These are phyloP conservation scores for Auriculariales sp. DNA, from an alignment of 768 basidiomycete species.

Conservation along the genomic window DNA sequence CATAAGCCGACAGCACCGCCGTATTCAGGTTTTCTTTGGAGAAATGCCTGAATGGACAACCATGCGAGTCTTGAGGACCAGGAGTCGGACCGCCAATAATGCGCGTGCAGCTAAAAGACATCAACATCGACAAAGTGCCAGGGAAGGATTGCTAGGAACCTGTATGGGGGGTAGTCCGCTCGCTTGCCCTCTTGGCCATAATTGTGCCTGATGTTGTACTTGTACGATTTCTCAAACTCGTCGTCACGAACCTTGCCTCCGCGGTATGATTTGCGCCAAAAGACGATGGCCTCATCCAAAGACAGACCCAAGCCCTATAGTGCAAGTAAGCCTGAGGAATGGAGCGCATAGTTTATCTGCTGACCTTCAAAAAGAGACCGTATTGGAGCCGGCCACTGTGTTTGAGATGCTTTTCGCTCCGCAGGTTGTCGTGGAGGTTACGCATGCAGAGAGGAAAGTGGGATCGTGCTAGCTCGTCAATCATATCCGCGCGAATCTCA, in stretches of 20 bases:
- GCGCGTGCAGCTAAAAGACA: conserved; percentile 59
- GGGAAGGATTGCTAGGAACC: conserved; percentile 28
- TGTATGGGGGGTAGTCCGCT: conserved; percentile 88
- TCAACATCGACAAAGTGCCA: not conserved
- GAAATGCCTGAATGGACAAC: conserved; percentile 91
- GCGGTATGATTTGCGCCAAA: conserved; percentile 81
- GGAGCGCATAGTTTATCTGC: conserved; percentile 2
- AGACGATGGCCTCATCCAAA: conserved; percentile 83
- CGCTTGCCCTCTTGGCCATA: conserved; percentile 91
- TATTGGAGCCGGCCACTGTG: conserved; percentile 87
- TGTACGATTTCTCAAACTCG: conserved; percentile 95
- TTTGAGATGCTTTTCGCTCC: conserved; percentile 72
- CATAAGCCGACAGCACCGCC: conserved; percentile 56
- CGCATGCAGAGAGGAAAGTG: conserved; percentile 97
- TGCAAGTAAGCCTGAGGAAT: not conserved
- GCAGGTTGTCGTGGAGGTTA: conserved; percentile 66
- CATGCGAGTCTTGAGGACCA: conserved; percentile 52
- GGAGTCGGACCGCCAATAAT: conserved; percentile 64
- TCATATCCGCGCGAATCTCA: conserved; percentile 83
- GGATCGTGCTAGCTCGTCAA: conserved; percentile 70
- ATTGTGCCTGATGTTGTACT: conserved; percentile 91
- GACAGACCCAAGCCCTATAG: conserved; percentile 77
- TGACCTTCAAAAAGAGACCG: conserved; percentile 87
- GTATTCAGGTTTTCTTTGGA: conserved; percentile 64
- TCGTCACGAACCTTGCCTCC: conserved; percentile 60